phyloP scores from a whole-genome alignment of 352 stramenopile genomes.

The Phytophthora podocarpi region DNA sequence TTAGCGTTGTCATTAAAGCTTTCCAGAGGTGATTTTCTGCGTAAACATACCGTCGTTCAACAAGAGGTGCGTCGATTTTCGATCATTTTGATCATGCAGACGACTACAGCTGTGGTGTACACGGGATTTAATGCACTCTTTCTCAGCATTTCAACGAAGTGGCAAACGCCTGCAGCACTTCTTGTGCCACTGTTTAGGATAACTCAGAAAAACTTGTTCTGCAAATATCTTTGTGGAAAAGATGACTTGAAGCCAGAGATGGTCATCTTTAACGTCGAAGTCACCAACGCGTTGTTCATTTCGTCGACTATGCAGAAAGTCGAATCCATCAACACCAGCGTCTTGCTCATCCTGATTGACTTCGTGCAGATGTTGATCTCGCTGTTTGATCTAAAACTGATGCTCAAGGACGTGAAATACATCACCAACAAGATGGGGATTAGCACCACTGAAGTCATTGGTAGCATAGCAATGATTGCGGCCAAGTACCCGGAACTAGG shows the following conservation, averaged over 20 bases:
- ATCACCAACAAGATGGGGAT: constrained; percentile 14
- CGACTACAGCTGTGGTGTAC: constrained; percentile 1
- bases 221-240: constrained; percentile 11
- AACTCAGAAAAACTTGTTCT: constrained; percentile 17
- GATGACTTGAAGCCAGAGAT: constrained; percentile 43
- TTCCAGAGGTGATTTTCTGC: constrained; percentile 13
- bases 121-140: constrained; percentile 12
- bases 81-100: constrained; percentile 3
- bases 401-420: constrained; percentile 13
- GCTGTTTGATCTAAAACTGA: constrained; percentile 27
- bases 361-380: constrained; percentile 32
- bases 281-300: constrained; percentile 53
- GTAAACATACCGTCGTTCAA: neutral
- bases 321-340: constrained; percentile 26
- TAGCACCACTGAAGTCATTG: constrained; percentile 3
- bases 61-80: constrained; percentile 18
- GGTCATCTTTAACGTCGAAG: constrained; percentile 51
- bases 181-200: constrained; percentile 17
- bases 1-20: constrained; percentile 14
- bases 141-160: constrained; percentile 1
- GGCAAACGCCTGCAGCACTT: constrained; percentile 1
- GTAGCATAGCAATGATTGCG: neutral
- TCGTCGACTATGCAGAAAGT: constrained; percentile 42
- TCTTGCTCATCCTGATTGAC: constrained; percentile 39
- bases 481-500: constrained; percentile 9